phyloP scores from a whole-genome alignment of 2,329 filamentous ascomycete species.

The Gliomastix tumulicola region DNA sequence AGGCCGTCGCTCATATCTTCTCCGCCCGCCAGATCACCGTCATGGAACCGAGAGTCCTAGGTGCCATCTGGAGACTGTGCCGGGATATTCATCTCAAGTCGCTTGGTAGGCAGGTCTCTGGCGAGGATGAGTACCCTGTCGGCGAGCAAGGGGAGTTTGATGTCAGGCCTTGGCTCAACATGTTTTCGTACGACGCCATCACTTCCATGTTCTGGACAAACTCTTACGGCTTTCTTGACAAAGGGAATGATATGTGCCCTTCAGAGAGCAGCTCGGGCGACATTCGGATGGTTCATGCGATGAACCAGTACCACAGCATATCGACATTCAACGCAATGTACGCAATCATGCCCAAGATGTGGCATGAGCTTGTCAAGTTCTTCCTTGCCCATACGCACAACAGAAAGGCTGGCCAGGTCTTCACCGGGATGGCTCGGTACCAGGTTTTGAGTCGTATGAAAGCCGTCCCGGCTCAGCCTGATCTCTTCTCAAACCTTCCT shows the following conservation, averaged over 20 bases:
- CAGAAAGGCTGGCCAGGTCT: slow-evolving; percentile 1
- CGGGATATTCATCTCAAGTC: slow-evolving; percentile 1
- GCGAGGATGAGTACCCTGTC: slow-evolving; percentile 1
- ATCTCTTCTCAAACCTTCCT: slow-evolving; percentile 4
- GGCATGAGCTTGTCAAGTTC: not conserved
- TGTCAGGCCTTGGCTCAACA: slow-evolving; percentile 5
- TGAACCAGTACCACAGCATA: slow-evolving; percentile 3
- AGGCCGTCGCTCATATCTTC: slow-evolving; percentile 3
- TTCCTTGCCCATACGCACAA: not conserved
- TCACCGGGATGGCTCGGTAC: slow-evolving; percentile 2
- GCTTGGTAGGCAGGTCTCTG: not conserved
- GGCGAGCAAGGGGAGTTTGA: slow-evolving; percentile 2
- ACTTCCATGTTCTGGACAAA: slow-evolving; percentile 3
- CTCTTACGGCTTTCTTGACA: slow-evolving; percentile 3
- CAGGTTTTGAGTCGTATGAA: slow-evolving; percentile 1
- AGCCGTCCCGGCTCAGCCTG: not conserved
- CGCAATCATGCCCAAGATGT: not conserved
- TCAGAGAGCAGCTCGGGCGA: not conserved
- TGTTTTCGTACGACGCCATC: slow-evolving; percentile 7
- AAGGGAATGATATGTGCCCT: slow-evolving; percentile 2
- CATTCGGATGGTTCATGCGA: slow-evolving; percentile 1
- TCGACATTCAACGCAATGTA: not conserved
- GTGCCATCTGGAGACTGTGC: not conserved
- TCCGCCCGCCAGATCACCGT: slow-evolving; percentile 2
- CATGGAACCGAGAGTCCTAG: slow-evolving; percentile 4